Evolutionary conservation across 208 protist species (phyloP), one percentile per base, ranked within the genome.

Genomic region (Leishmania lainsoni): DNA sequence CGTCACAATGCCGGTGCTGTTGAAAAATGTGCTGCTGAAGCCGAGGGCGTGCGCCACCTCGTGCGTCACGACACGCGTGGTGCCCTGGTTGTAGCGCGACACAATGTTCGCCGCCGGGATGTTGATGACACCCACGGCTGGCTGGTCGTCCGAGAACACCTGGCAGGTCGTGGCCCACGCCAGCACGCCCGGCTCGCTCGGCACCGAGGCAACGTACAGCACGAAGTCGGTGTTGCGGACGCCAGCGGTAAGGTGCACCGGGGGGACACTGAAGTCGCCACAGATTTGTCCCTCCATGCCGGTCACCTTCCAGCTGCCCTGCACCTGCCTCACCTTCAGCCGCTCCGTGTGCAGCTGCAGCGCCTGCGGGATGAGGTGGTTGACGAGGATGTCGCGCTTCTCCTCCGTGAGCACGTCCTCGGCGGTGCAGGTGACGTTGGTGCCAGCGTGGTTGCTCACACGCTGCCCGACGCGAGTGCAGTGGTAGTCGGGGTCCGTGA

Each of bases 31-130:
- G 6, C 20, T 48, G 45, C 26, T 72, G 71, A 96, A 97, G 14
- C 96, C 96, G 35, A 98, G 77, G 10, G 92, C 91, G 87, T 98
- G 96, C 9, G 93, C 81, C 0, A 98, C 80, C 85, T 97, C 95
- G 75, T 98, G 96, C 6, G 89, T 78, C 6, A 92, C 75, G 8
- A 77, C 68, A 66, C 86, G 86, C 10, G 86, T 78, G n/a, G 48
- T 81, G 29, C 22, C 10, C 39, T 71, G 61, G 35, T 79, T 74
- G 56, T 78, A 63, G 35, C 6, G 17, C 0, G 49, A 42, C 49
- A 16, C 16, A 59, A 94, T 80, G 68, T 86, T 68, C 56, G 48
- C 71, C 2, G 92, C 85, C 1, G 83, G 80, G 29, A 96, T 71
- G 82, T 94, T 94, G 20, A 85, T 76, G 29, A 89, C 88, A 20